Percentiles rank a stretch among this genome's conserved stretches.
These are phyloP conservation scores for Trebouxia sp. DNA, from an alignment of 139 green algal species.

Conservation along the genomic window DNA sequence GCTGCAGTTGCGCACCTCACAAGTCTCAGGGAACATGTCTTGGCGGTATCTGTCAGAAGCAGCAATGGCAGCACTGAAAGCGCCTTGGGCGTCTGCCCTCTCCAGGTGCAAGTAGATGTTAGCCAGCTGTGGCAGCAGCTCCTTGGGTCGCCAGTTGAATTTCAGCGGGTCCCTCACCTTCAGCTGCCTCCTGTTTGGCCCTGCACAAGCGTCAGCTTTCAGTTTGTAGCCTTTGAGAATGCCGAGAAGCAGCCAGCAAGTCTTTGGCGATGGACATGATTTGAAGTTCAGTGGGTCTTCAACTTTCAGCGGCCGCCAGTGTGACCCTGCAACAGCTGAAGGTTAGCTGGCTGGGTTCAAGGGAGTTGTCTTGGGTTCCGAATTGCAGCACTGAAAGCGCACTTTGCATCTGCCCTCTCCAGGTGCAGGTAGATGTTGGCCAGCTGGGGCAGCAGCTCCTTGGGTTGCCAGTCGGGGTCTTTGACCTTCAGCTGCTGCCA, in stretches of 20 bases:
- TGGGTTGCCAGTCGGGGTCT: conserved; percentile 83
- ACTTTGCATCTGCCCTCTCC: conserved; percentile 55
- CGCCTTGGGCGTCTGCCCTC: conserved; percentile 55
- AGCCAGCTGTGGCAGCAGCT: conserved; percentile 77
- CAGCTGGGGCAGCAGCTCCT: conserved; percentile 79
- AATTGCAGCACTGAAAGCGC: conserved; percentile 74
- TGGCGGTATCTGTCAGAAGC: conserved; percentile 79
- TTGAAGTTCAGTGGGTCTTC: not conserved
- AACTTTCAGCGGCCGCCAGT: too few relatives aligned
- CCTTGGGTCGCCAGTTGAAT: conserved; percentile 81
- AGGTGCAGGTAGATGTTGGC: conserved; percentile 87
- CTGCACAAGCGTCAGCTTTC: not conserved
- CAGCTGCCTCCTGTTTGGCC: conserved; percentile 68
- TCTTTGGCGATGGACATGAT: not conserved
- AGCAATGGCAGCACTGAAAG: conserved; percentile 77
- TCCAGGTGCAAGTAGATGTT: conserved; percentile 88
- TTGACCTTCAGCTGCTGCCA: conserved; percentile 74
- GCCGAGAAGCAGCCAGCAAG: not conserved
- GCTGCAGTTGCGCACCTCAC: too few relatives aligned
- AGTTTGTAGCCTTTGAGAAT: not conserved
- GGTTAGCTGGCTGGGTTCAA: conserved; percentile 57
- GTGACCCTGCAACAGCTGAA: too few relatives aligned
- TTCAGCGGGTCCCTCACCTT: conserved; percentile 84
- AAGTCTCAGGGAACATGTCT: conserved; percentile 74
- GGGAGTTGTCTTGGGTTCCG: conserved; percentile 71